Evolutionary conservation across 345 rosid species (phyloP), one percentile per base, ranked within the genome.

Genomic region (Camelina neglecta): DNA sequence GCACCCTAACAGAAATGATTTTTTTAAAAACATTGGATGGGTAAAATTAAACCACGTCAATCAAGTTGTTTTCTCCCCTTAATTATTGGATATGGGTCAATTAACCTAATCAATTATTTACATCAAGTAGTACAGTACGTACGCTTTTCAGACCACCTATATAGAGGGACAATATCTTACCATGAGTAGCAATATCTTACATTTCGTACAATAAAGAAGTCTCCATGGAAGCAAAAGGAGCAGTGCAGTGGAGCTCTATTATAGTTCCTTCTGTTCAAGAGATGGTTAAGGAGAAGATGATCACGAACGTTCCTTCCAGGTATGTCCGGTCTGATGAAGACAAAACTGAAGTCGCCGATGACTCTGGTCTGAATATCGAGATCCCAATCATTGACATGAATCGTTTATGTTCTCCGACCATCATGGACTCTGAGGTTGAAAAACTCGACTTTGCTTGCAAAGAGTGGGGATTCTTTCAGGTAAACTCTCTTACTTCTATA

Each of bases 391-490:
- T 79, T 10, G 82, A 79, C 54, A 59, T 79, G 71, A 57, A 55
- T 33, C 51, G 18, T 38, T 21, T 79, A 20, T 63, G 69, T 26
- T 79, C 75, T 44, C 36, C 47, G 11, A 38, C 51, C 41, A 0
- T 33, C 51, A 45, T 67, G 39, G 71, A 70, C 7, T 65, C 77
- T 12, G 81, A 78, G 73, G 48, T 82, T 42, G 57, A 67, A 13
- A 83, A 82, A 21, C 83, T 86, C 45, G 86, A 87, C 65, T 62
- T 26, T 11, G 89, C 93, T 24, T 87, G 94, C 73, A 83, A 69
- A 73, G 74, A 84, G 8, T 41, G 44, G 44, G 44, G 44, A 41
- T 41, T 41, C 44, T 41, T 41, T 11, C 51, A 47, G 51, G 51
- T 47, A 47, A n/a, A 7, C 9, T 47, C 20, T n/a, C 51, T 20